Conservation (phyloP, 1,284 basidiomycete genomes). For the Moniliella sp. region DNA sequence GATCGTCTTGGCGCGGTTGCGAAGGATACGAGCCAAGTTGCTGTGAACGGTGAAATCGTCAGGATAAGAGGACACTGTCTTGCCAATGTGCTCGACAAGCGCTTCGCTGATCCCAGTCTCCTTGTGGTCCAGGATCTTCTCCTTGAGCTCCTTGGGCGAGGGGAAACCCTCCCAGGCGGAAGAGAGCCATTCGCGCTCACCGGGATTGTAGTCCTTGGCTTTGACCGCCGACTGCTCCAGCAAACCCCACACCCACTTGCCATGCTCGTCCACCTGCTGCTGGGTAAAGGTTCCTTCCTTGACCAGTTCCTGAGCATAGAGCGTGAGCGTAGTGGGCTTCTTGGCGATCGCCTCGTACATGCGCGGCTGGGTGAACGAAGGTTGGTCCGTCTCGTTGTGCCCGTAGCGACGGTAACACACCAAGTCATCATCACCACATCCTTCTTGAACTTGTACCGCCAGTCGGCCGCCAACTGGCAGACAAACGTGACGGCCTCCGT, state of each 20-base stretch:
- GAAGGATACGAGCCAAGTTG: constrained; percentile 80
- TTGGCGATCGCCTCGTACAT: constrained; percentile 71
- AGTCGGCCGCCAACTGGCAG: constrained; percentile 57
- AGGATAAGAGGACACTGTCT: constrained; percentile 64
- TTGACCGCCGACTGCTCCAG: constrained; percentile 75
- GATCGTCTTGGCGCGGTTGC: constrained; percentile 51
- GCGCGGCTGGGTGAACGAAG: constrained; percentile 2
- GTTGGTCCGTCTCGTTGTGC: constrained; percentile 67
- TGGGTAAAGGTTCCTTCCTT: constrained; percentile 82
- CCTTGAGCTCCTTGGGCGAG: constrained; percentile 78
- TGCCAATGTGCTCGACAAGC: constrained; percentile 64
- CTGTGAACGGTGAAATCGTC: constrained; percentile 64
- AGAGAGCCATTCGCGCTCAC: constrained; percentile 66
- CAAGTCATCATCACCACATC: constrained; percentile 50
- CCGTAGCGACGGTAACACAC: constrained; percentile 56
- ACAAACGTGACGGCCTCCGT: constrained; percentile 44
- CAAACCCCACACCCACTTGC: constrained; percentile 98
- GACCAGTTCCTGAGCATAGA: constrained; percentile 75
- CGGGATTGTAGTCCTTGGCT: constrained; percentile 75
- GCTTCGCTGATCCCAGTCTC: constrained; percentile 60
- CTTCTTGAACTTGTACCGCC: constrained; percentile 41
- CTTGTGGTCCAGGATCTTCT: constrained; percentile 68
- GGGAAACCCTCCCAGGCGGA: constrained; percentile 97
- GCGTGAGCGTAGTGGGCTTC: constrained; percentile 71
- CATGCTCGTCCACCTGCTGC: constrained; percentile 91